phyloP scores from a whole-genome alignment of 768 basidiomycete genomes.

The Boletus tomentosulus region DNA sequence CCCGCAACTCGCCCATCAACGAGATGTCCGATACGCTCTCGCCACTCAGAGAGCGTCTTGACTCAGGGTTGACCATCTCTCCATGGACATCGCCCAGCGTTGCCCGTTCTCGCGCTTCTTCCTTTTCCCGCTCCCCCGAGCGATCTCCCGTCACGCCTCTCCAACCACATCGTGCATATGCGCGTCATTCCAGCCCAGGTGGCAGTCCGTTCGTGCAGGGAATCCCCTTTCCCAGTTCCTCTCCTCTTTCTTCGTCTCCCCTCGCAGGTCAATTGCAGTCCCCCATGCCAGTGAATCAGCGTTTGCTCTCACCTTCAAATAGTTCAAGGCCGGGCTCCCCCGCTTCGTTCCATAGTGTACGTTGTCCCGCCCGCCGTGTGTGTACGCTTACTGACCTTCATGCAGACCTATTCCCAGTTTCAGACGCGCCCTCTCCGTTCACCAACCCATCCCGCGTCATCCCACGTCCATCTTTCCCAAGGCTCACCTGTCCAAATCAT shows the following conservation, averaged over 20 bases:
- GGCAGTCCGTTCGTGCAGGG: slow-evolving; percentile 9
- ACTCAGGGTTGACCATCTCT: not conserved
- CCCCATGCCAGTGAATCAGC: not conserved
- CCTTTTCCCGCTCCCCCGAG: slow-evolving; percentile 17
- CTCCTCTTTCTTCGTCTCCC: slow-evolving; percentile 11
- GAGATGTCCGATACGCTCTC: slow-evolving; percentile 17
- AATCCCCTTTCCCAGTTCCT: slow-evolving; percentile 9
- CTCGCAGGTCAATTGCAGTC: slow-evolving; percentile 3
- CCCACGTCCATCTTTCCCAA: slow-evolving; percentile 4
- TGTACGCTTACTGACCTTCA: not conserved
- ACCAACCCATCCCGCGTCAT: slow-evolving; percentile 1
- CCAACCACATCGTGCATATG: slow-evolving; percentile 5
- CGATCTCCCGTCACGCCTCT: slow-evolving; percentile 6
- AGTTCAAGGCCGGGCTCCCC: slow-evolving; percentile 10
- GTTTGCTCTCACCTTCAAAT: slow-evolving; percentile 6
- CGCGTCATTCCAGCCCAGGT: slow-evolving; percentile 7
- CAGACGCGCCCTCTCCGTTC: slow-evolving; percentile 4
- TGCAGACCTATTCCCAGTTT: slow-evolving; percentile 2
- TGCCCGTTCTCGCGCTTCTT: slow-evolving; percentile 2
- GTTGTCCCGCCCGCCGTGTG: not conserved
- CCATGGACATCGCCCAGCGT: slow-evolving; percentile 1
- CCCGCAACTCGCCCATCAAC: slow-evolving; percentile 4
- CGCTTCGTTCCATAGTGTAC: slow-evolving; percentile 7
- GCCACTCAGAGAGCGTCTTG: slow-evolving; percentile 15
- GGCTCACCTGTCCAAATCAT: slow-evolving; percentile 1